Evolutionary conservation across 371 early-diverging fungal genomes (phyloP).

Genomic region (Mortierella sp.): DNA sequence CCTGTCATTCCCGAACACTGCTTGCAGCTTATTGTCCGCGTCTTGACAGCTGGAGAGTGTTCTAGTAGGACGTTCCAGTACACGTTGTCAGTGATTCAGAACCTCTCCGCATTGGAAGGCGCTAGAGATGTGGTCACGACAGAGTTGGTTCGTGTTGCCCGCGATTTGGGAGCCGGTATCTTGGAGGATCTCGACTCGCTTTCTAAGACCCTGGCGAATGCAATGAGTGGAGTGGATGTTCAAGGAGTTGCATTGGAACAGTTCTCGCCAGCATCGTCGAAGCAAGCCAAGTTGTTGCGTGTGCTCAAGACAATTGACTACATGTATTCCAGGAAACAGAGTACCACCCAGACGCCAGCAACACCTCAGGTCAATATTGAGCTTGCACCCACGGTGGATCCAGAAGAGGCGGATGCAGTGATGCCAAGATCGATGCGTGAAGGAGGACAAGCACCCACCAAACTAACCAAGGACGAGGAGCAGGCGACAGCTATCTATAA

Average conservation of each 20-base stretch:
- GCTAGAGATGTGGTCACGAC: constrained; percentile 80
- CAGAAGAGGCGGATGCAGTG: constrained; percentile 55
- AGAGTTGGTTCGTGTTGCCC: constrained; percentile 79
- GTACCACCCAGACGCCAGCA: constrained; percentile 24
- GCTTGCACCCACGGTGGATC: constrained; percentile 55
- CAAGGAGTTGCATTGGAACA: constrained; percentile 68
- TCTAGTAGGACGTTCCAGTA: constrained; percentile 94
- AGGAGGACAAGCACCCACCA: constrained; percentile 17
- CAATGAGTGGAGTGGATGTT: constrained; percentile 71
- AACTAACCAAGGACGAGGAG: constrained; percentile 61
- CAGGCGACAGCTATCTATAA: constrained; percentile 75
- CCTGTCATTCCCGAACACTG: constrained; percentile 79
- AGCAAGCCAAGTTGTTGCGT: constrained; percentile 92
- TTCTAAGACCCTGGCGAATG: constrained; percentile 63
- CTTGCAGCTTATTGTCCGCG: constrained; percentile 86
- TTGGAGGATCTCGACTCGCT: constrained; percentile 75
- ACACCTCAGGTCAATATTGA: constrained; percentile 48
- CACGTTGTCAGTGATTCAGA: constrained; percentile 89
- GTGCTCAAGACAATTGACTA: constrained; percentile 95
- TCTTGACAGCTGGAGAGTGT: constrained; percentile 91
- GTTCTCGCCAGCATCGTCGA: constrained; percentile 87
- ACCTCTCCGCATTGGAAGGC: constrained; percentile 78
- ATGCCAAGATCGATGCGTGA: constrained; percentile 49
- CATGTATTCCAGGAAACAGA: constrained; percentile 66
- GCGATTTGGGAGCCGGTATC: constrained; percentile 75